These are phyloP conservation scores for Cutaneotrichosporon daszewskae DNA, from an alignment of 1,284 basidiomycete genomes.

Conservation along the genomic window DNA sequence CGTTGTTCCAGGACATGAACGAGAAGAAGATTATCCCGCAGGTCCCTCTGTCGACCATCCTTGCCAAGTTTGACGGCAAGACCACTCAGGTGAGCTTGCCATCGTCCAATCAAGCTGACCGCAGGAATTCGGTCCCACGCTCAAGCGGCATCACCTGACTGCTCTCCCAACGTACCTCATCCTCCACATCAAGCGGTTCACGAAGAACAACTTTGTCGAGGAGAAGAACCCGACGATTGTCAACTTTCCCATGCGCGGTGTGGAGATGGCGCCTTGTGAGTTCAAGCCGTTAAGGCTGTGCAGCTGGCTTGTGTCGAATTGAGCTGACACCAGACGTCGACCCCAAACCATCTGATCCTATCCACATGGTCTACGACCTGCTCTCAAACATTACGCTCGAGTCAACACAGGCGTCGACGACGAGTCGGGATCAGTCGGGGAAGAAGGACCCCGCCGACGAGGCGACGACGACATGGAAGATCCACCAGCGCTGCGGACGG, in stretches of 20 bases:
- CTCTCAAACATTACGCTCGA: constrained; percentile 94
- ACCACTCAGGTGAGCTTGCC: constrained; percentile 64
- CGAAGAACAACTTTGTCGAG: constrained; percentile 96
- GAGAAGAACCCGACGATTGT: constrained; percentile 99
- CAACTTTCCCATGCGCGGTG: constrained; percentile 87
- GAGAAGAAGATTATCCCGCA: constrained; percentile 99
- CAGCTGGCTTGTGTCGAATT: constrained; percentile 4
- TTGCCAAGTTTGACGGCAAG: constrained; percentile 93
- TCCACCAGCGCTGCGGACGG: constrained; percentile 67
- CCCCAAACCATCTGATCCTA: constrained; percentile 53
- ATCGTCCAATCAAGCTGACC: background rate
- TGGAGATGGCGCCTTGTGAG: constrained; percentile 86
- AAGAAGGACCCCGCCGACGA: constrained; percentile 29
- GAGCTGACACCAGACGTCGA: constrained; percentile 64
- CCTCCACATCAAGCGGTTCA: constrained; percentile 93
- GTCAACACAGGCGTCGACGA: constrained; percentile 76
- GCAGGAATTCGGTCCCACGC: constrained; percentile 75
- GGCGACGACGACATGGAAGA: constrained; percentile 63
- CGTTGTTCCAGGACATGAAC: constrained; percentile 88
- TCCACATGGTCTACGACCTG: constrained; percentile 79
- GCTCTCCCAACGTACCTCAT: constrained; percentile 87
- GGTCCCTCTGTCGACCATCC: constrained; percentile 80
- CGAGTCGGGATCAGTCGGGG: constrained; percentile 18
- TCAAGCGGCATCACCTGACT: constrained; percentile 84
- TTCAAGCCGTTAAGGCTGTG: too few relatives aligned